These are phyloP conservation scores for Aspergillus coremiiformis DNA, from an alignment of 495 filamentous ascomycete species.

Conservation along the genomic window DNA sequence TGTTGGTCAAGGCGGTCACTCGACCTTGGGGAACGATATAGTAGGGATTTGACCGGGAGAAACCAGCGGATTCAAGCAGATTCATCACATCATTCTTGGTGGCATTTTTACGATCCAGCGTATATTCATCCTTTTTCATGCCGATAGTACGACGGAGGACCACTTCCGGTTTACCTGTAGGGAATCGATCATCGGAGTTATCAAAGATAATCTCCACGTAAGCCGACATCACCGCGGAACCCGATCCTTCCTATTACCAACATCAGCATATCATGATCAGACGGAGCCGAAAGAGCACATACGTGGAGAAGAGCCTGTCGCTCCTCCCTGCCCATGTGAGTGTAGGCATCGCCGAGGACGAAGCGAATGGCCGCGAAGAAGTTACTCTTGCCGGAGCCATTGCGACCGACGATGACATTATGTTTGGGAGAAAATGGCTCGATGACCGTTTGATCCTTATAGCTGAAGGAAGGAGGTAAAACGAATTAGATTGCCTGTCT, in stretches of 20 bases:
- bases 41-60: constrained; percentile 96
- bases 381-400: constrained; percentile 98
- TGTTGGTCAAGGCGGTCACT: constrained; percentile 92
- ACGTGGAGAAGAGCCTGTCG: constrained; percentile 87
- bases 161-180: constrained; percentile 84
- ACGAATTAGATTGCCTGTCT: neutral
- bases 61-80: constrained; percentile 89
- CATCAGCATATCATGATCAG: constrained; percentile 16
- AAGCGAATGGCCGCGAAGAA: constrained; percentile 99
- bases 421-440: constrained; percentile 96
- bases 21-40: constrained; percentile 98
- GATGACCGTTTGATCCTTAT: constrained; percentile 98
- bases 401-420: constrained; percentile 98
- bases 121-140: constrained; percentile 97
- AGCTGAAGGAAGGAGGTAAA: constrained; percentile 47
- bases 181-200: constrained; percentile 93
- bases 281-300: constrained; percentile 13
- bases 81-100: constrained; percentile 95
- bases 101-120: constrained; percentile 89
- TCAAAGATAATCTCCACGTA: constrained; percentile 99
- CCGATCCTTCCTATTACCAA: constrained; percentile 73
- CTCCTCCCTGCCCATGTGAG: constrained; percentile 91
- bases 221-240: constrained; percentile 96
- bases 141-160: constrained; percentile 90
- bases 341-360: constrained; percentile 96